These are phyloP conservation scores for Fraxinus xanthoxyloides DNA, from an alignment of 305 asterid species.

Conservation along the genomic window DNA sequence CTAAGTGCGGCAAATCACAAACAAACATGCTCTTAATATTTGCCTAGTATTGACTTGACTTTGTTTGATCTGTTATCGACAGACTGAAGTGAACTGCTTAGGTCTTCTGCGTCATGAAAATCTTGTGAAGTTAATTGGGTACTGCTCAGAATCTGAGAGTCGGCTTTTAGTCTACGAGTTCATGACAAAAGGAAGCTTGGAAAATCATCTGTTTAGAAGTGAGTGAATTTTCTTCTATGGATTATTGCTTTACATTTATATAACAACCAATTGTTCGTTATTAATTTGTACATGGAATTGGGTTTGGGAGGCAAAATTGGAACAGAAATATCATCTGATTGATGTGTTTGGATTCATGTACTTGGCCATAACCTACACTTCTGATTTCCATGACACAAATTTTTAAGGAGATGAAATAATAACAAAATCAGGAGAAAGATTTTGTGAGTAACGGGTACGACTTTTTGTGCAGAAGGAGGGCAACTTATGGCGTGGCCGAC, in stretches of 20 bases:
- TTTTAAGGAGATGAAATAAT: not conserved
- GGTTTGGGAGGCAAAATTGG: too few relatives aligned
- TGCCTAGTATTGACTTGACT: not conserved
- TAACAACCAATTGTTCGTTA: not conserved
- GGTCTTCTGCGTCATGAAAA: slow-evolving; percentile 43
- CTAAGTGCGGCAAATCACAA: not conserved
- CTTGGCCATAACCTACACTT: not conserved
- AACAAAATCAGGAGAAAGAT: not conserved
- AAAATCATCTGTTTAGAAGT: slow-evolving; percentile 47
- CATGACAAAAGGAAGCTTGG: slow-evolving; percentile 53
- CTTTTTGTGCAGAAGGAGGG: slow-evolving; percentile 29
- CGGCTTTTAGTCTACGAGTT: slow-evolving; percentile 43
- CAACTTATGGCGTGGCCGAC: slow-evolving; percentile 40
- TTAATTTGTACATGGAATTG: not conserved
- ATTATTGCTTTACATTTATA: not conserved
- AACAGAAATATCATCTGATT: too few relatives aligned
- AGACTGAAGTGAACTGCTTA: slow-evolving; percentile 45
- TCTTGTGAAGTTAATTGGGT: slow-evolving; percentile 50
- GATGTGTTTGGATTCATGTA: not conserved
- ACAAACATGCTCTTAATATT: not conserved
- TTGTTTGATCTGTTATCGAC: not conserved
- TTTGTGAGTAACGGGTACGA: not conserved
- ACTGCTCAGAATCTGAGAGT: slow-evolving; percentile 41
- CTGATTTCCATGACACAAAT: not conserved
- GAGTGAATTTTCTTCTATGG: not conserved